phyloP scores from a whole-genome alignment of 495 filamentous ascomycete genomes.

The Penicillium roqueforti region DNA sequence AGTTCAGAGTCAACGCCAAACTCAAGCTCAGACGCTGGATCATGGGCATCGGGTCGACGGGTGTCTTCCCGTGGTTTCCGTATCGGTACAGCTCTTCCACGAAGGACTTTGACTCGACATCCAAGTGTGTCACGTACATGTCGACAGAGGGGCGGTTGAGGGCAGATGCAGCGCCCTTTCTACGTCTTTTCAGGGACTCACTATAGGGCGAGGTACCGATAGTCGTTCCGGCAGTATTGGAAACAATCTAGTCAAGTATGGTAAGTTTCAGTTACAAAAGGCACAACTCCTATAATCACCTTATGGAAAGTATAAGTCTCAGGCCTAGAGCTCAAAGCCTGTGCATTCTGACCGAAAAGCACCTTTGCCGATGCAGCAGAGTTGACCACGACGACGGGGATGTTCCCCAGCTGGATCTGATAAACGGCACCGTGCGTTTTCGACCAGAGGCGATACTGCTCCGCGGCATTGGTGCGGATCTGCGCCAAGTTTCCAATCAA shows the following conservation, averaged over 20 bases:
- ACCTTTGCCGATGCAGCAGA: constrained; percentile 52
- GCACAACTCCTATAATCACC: constrained; percentile 25
- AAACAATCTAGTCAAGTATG: constrained; percentile 45
- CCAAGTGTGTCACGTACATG: constrained; percentile 57
- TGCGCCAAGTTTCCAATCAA: constrained; percentile 61
- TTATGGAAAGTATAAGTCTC: constrained; percentile 65
- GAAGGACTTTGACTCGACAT: constrained; percentile 57
- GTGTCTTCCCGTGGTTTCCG: constrained; percentile 47
- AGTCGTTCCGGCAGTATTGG: constrained; percentile 59
- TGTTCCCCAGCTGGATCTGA: constrained; percentile 62
- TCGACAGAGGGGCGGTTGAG: constrained; percentile 59
- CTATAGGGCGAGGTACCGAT: constrained; percentile 63
- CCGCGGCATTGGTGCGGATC: constrained; percentile 55
- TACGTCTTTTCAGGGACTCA: constrained; percentile 57
- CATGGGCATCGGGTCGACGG: constrained; percentile 58
- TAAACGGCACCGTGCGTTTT: constrained; percentile 56
- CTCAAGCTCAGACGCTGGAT: constrained; percentile 56
- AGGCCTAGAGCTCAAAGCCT: constrained; percentile 56
- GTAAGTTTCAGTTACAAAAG: background rate
- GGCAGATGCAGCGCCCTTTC: constrained; percentile 61
- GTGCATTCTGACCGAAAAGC: constrained; percentile 55
- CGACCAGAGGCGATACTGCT: constrained; percentile 57
- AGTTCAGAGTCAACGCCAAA: constrained; percentile 58
- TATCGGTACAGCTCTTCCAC: constrained; percentile 55
- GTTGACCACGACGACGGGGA: constrained; percentile 58